Conservation (phyloP, 2,329 filamentous ascomycete species). For the Xylariales sp. region DNA sequence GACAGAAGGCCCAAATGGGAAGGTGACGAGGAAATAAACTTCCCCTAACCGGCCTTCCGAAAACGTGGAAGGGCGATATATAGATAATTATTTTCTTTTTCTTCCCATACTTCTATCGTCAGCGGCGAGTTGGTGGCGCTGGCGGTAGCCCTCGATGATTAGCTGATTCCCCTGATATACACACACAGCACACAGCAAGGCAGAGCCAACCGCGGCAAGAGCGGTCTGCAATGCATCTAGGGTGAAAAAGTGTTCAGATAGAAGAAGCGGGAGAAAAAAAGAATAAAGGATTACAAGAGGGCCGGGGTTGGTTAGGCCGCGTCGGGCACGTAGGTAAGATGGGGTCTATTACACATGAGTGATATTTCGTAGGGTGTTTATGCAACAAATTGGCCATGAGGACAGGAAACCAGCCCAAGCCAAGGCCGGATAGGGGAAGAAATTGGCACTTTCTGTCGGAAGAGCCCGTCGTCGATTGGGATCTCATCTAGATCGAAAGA, state of each 20-base stretch:
- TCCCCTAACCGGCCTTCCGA: neutral
- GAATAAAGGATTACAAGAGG: conserved; percentile 5
- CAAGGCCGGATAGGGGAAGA: conserved; percentile 14
- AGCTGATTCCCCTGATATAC: conserved; percentile 12
- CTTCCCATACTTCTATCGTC: neutral
- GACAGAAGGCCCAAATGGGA: conserved; percentile 17
- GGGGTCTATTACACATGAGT: conserved; percentile 16
- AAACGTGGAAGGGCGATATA: conserved; percentile 12
- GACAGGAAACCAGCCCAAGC: neutral
- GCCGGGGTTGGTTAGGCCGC: conserved; percentile 30
- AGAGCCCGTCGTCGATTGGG: neutral
- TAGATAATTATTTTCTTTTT: conserved; percentile 17
- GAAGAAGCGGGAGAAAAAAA: neutral
- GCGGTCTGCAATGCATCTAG: conserved; percentile 11
- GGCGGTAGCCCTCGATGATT: conserved; percentile 14
- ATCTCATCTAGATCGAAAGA: neutral
- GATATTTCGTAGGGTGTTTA: conserved; percentile 17
- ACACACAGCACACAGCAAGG: neutral
- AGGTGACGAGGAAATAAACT: conserved; percentile 10
- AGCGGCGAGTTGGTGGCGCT: conserved; percentile 19
- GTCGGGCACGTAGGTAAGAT: conserved; percentile 21
- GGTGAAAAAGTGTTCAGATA: neutral
- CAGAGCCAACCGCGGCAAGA: conserved; percentile 18
- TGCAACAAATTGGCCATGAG: conserved; percentile 23
- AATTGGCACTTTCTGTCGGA: conserved; percentile 2